These are phyloP conservation scores for Hygrophorus pudorinus DNA, from an alignment of 768 basidiomycete species.

Conservation along the genomic window DNA sequence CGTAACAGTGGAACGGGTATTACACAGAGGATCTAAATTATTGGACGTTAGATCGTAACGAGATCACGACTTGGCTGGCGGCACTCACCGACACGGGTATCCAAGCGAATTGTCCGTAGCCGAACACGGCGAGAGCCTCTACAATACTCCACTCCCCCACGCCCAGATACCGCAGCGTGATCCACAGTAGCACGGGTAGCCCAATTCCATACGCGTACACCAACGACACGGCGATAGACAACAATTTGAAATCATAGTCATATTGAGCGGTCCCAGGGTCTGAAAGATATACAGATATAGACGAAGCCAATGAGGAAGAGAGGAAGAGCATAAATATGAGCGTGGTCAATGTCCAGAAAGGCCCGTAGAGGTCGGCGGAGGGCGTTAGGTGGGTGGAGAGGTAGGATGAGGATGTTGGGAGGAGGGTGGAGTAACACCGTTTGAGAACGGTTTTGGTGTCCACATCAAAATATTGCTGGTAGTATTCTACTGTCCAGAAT, in stretches of 20 bases:
- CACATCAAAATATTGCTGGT: conserved; percentile 82
- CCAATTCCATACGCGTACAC: conserved; percentile 85
- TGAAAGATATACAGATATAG: conserved; percentile 75
- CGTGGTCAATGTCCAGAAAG: conserved; percentile 97
- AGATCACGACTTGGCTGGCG: neutral
- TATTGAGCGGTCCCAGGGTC: conserved; percentile 31
- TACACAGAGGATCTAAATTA: conserved; percentile 64
- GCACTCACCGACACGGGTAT: conserved; percentile 70
- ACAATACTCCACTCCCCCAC: conserved; percentile 85
- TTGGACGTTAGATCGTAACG: neutral
- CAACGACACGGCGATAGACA: conserved; percentile 73
- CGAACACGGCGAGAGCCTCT: conserved; percentile 76
- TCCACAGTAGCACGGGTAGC: conserved; percentile 77
- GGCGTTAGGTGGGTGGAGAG: conserved; percentile 55
- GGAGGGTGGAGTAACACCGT: conserved; percentile 68
- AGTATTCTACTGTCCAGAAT: conserved; percentile 80
- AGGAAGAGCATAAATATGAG: conserved; percentile 90
- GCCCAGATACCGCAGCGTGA: conserved; percentile 73
- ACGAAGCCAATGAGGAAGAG: conserved; percentile 85
- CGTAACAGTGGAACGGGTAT: conserved; percentile 76
- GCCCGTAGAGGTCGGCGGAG: conserved; percentile 74
- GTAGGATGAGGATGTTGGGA: conserved; percentile 62
- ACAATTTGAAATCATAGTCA: conserved; percentile 79
- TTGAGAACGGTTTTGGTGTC: conserved; percentile 70
- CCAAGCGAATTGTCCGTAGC: conserved; percentile 79